Evolutionary conservation across 2,329 filamentous ascomycete genomes (phyloP).

Genomic region (Colletotrichum sp.): DNA sequence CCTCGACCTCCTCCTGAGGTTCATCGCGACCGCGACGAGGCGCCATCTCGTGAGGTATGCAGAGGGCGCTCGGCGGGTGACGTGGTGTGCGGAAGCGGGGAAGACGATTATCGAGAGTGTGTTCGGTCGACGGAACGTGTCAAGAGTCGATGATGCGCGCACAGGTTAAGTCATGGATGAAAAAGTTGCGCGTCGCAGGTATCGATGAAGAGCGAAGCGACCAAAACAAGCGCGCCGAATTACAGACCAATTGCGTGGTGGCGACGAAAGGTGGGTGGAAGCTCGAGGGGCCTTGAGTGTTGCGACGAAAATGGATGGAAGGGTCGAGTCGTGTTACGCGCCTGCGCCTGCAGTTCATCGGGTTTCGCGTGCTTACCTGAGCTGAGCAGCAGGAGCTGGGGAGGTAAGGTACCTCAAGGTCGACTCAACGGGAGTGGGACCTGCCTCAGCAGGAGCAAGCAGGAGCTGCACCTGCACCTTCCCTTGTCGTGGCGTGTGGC

Average conservation of each 20-base stretch:
- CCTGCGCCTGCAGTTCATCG: constrained; percentile 19
- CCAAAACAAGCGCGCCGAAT: not conserved
- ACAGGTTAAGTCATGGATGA: constrained; percentile 12
- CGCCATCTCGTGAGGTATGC: constrained; percentile 10
- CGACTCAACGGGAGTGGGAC: not conserved
- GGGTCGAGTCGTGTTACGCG: constrained; percentile 20
- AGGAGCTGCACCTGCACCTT: constrained; percentile 4
- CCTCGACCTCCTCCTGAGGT: constrained; percentile 21
- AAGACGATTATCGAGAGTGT: constrained; percentile 14
- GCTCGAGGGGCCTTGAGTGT: not conserved
- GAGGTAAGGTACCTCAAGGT: not conserved
- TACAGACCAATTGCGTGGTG: constrained; percentile 13
- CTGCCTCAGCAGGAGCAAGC: not conserved
- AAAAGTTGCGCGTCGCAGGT: not conserved
- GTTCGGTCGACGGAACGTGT: constrained; percentile 14
- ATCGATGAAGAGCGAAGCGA: not conserved
- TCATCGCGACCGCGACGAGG: constrained; percentile 21
- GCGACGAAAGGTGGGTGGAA: constrained; percentile 1
- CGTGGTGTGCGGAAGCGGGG: constrained; percentile 17
- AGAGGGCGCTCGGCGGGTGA: constrained; percentile 13
- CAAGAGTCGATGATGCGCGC: constrained; percentile 7
- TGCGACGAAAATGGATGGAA: constrained; percentile 21
- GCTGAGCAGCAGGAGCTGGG: constrained; percentile 13
- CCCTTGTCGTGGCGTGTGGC: constrained; percentile 8
- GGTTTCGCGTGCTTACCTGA: constrained; percentile 23